Evolutionary conservation across 805 yeast genomes (phyloP).

Genomic region (Candida suzukii): DNA sequence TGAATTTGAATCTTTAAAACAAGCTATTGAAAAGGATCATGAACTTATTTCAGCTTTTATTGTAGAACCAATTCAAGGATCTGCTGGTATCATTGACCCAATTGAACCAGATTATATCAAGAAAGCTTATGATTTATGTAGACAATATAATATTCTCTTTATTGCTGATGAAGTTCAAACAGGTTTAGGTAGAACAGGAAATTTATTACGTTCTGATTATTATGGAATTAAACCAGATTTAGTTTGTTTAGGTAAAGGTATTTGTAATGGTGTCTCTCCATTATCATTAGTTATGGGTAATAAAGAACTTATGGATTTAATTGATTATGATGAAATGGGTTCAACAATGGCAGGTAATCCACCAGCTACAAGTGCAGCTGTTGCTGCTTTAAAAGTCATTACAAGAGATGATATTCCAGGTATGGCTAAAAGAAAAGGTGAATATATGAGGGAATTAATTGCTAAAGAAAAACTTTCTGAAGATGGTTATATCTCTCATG

Average conservation of each 20-base stretch:
- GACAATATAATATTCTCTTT: conserved; percentile 60
- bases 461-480: conserved; percentile 9
- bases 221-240: conserved; percentile 19
- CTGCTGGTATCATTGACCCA: conserved; percentile 50
- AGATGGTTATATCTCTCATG: conserved; percentile 3
- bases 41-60: conserved; percentile 77
- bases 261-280: conserved; percentile 20
- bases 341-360: conserved; percentile 25
- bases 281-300: conserved; percentile 19
- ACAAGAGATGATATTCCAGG: conserved; percentile 16
- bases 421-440: conserved; percentile 13
- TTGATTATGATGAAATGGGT: conserved; percentile 18
- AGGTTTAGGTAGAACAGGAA: conserved; percentile 51
- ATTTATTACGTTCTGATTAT: conserved; percentile 13
- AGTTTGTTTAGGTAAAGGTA: conserved; percentile 22
- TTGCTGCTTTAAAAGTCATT: conserved; percentile 22
- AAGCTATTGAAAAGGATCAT: conserved; percentile 84
- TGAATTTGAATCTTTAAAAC: conserved; percentile 57
- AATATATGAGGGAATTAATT: conserved; percentile 10
- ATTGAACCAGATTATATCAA: conserved; percentile 37
- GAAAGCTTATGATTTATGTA: conserved; percentile 74
- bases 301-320: conserved; percentile 15
- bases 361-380: conserved; percentile 22
- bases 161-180: conserved; percentile 88
- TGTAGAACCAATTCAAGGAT: conserved; percentile 88